Evolutionary conservation across 352 stramenopile genomes (phyloP), one percentile per base, ranked within the genome.

Genomic region (Pythium brassicae): DNA sequence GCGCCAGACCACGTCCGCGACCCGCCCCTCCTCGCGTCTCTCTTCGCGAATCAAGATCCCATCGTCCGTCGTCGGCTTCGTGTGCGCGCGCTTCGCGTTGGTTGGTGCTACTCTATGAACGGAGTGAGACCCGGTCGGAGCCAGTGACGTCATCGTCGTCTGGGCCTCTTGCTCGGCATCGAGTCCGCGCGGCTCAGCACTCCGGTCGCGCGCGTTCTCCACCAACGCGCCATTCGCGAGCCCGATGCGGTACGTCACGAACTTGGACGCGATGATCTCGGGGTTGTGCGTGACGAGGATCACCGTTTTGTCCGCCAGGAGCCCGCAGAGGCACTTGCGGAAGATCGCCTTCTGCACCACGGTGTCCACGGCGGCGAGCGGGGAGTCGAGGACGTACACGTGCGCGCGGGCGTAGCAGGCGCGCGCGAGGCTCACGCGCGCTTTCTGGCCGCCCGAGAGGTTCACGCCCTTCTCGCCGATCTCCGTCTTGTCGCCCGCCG

Each of bases 381-480:
- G 79, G 59, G 98, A 94, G 66, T 98, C 95, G 11, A 99, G 66
- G 12, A 98, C 57, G 63, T 90, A 92, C 10, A 83, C 19, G 34
- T 75, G 69, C 0, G 76, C 69, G 23, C 86, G 62, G 3, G 70
- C 69, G 56, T 92, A 92, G 42, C 73, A 81, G 25, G 78, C 68
- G 11, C 84, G 76, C 43, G 84, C 84, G 8, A 94, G 53, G 23
- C 65, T 70, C 7, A 94, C 69, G n/a, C 80, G 66, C 9, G 76
- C 78, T 64, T 98, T 97, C 68, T 98, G 94, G 14, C 95, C 95
- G 15, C 95, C 94, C 1, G 71, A 95, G 12, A 99, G 62, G 55
- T 96, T 99, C 23, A 98, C 82, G 7, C 96, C 95, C 55, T 94
- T 95, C 69, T 98, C 91, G 2, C 94, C 95, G 53, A 98, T 98